Percentiles rank a stretch among this genome's conserved stretches.
phyloP scores from a whole-genome alignment of 2,329 filamentous ascomycete genomes.

The Botrytis paeoniae region DNA sequence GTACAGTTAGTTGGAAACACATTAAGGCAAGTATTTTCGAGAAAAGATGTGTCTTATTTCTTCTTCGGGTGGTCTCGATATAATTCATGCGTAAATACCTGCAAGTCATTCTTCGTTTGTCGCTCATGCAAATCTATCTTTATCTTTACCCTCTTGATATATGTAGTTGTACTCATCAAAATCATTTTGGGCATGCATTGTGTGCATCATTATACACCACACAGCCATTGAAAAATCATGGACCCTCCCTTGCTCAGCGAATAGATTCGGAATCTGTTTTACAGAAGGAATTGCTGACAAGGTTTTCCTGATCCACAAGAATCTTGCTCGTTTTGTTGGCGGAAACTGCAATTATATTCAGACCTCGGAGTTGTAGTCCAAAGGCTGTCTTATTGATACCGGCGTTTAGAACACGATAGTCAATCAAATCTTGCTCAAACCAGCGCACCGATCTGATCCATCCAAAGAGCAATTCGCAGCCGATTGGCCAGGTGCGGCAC shows the following conservation, averaged over 20 bases:
- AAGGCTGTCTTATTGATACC: neutral
- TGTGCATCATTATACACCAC: no score
- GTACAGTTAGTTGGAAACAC: neutral
- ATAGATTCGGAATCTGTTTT: neutral
- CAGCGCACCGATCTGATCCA: neutral
- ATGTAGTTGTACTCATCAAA: no score
- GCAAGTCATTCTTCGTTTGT: neutral
- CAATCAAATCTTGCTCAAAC: neutral
- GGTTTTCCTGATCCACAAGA: neutral
- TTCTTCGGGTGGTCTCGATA: neutral
- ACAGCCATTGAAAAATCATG: neutral
- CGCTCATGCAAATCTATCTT: no score
- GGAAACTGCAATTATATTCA: neutral
- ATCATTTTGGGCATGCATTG: no score
- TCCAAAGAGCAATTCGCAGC: neutral
- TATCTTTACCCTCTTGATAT: neutral
- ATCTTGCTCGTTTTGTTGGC: neutral
- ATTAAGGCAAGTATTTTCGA: neutral
- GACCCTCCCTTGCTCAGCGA: neutral
- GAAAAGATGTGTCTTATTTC: neutral
- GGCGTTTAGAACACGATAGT: neutral
- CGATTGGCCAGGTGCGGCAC: neutral
- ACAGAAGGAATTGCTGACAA: neutral
- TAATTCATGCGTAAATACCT: neutral
- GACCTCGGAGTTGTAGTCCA: no score